Evolutionary conservation across 805 yeast species (phyloP), one percentile per base, ranked within the genome.

Genomic region (Pichia gijzeniarum): DNA sequence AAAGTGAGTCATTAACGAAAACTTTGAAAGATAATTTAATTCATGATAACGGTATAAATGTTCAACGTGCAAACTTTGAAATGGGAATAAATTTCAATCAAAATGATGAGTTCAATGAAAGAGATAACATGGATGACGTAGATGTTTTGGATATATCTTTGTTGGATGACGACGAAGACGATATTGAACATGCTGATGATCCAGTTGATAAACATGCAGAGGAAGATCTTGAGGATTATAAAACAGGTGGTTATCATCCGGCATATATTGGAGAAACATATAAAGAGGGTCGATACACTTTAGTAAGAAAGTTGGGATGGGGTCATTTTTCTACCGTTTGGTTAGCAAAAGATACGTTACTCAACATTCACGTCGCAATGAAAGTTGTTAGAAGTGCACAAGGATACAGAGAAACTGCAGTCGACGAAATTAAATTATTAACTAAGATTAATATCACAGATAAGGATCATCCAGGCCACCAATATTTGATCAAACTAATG

Each of bases 261-360:
- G 93, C 95, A 12, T 79, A 67, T 52, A 79, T 88, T 41, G 98
- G 98, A 5, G 99, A 95, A 61, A 65, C 66, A 19, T 91, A 83
- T 64, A 85, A 87, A 55, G 71, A 84, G 45, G 57, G 54, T 8
- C 77, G 85, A 48, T 93, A 93, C 62, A 72, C 81, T 1, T 65
- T 93, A 40, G 90, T 86, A 27, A 77, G 98, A 49, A 93, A 93
- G 61, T 70, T 93, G 4, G 99, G 99, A 0, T 93, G 99, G 99
- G 99, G 99, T 31, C 97, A 93, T 65, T 93, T 93, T 61, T 83
- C 95, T 22, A 93, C 96, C 1, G 97, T 87, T 19, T 90, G 96
- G 97, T 70, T 86, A 25, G 98, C 96, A 4, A 74, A 68, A 49
- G 71, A 69, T 42, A 82, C 78, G 47, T 72, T 69, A 50, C 68